Base-by-base conservation (phyloP, 2,329 filamentous ascomycete genomes). In the Xylaria sp. region DNA sequence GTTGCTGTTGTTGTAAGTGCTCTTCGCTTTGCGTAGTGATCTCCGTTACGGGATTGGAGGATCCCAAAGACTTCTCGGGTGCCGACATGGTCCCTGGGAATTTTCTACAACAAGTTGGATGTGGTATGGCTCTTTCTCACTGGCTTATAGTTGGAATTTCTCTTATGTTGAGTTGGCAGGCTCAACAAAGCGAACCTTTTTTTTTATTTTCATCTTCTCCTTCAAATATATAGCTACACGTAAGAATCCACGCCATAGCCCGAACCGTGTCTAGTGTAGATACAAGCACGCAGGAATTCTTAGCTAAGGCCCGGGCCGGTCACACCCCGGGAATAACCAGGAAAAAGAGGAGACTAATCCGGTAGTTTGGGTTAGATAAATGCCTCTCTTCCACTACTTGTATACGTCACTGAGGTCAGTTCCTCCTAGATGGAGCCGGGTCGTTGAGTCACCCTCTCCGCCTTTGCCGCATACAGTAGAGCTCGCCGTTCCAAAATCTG, bases 11-110 rank as follows among this genome's bases (percentile, higher is more conserved):
- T 59, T 29, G 44, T 53, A 50, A 49, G 45, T 27, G 60, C 25
- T 25, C 22, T n/a, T 63, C 54, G n/a, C 45, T 49, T 51, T 50
- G 50, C n/a, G 20, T 33, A 25, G 60, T 29, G 17, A 38, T 25
- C 44, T 58, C 56, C 58, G 7, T 57, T 29, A 44, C 31, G 7
- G 54, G 17, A 17, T 49, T 15, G 25, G 50, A 31, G 13, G 17
- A 11, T 9, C 10, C 29, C 33, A 22, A 20, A 31, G 57, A 45
- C 58, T 63, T 65, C 39, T 67, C 62, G 13, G 44, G 27, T 31
- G 58, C 55, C 6, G 67, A 56, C 62, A 65, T 66, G 31, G 50
- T 60, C 61, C 44, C 25, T 20, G 1, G n/a, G 29, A 25, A 22
- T 61, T 38, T 17, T 57, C 11, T 25, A 10, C 27, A 39, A 55